These are phyloP conservation scores for Cordyceps cateniannulata DNA, from an alignment of 2,329 filamentous ascomycete species.

Conservation along the genomic window DNA sequence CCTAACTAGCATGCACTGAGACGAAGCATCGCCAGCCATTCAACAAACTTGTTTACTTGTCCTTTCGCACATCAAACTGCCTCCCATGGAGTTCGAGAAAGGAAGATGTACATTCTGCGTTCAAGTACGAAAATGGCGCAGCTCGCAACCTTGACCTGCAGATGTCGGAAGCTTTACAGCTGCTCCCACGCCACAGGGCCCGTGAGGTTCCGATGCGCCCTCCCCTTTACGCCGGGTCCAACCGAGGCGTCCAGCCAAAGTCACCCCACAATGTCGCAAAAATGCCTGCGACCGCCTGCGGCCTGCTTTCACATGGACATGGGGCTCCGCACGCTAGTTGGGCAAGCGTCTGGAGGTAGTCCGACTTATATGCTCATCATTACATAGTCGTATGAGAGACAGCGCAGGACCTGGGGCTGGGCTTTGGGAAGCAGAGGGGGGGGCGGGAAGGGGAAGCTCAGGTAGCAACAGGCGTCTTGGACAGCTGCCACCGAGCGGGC, in stretches of 20 bases:
- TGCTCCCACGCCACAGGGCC: background rate
- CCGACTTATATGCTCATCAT: slow-evolving; percentile 11
- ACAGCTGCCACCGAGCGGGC: no score
- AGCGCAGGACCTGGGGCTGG: background rate
- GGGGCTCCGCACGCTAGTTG: slow-evolving; percentile 12
- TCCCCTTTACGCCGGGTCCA: slow-evolving; percentile 12
- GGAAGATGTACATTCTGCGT: no score
- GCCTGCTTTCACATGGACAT: slow-evolving; percentile 11
- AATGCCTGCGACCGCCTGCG: background rate
- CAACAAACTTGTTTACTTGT: background rate
- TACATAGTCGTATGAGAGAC: slow-evolving; percentile 2
- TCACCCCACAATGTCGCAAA: slow-evolving; percentile 9
- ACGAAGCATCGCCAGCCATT: no score
- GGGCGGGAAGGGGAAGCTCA: no score
- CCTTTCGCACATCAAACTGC: background rate
- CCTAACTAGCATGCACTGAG: background rate
- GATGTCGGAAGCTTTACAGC: no score
- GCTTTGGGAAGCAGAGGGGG: background rate
- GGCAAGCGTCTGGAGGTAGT: background rate
- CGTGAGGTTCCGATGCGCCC: slow-evolving; percentile 9
- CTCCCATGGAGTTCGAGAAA: no score
- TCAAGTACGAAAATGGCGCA: no score
- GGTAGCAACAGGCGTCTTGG: background rate
- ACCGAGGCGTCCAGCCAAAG: slow-evolving; percentile 11
- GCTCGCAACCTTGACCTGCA: no score